Evolutionary conservation across 805 yeast species (phyloP), one percentile per base, ranked within the genome.

Genomic region (Henningerozyma blattae): DNA sequence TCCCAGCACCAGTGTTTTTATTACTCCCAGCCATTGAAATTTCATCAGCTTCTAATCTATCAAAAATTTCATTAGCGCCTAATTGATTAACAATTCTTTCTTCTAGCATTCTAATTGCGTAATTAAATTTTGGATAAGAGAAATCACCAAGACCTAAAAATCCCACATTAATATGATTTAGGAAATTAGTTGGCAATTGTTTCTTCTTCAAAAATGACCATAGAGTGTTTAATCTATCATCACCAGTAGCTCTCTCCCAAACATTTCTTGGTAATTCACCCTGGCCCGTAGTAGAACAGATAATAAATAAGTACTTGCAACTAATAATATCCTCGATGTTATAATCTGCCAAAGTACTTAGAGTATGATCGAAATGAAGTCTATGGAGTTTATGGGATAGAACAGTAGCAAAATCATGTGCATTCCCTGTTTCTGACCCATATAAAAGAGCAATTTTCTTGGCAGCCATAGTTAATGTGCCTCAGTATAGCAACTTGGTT

Each of bases 61-160:
- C 67, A 32, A 78, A 66, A 5, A 85, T 56, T 47, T 80, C 91
- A 0, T 42, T 39, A 2, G 89, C 94, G 1, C 98, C 97, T 13
- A 91, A 62, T 56, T 89, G 96, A 18, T 65, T 46, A 3, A 59
- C 47, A 22, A 89, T 48, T 37, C 98, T 65, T 16, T 75, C 68
- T 52, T 89, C 94, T 14, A 91, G 56, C 48, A 89, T 87, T 40
- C 77, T 70, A 25, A 80, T 72, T n/a, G 95, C 95, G 65, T 76
- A 77, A 57, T 91, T 89, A 59, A 74, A 91, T 42, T 79, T 72
- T 4, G 93, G 83, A 52, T 91, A 91, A 1, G 94, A 78, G 1
- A 94, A 78, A 54, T 91, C 97, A 18, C 99, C 99, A 2, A 91
- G 59, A 0, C 98, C 99, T 49, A 91, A 80, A 2, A 85, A 69